Percentiles rank a stretch among this genome's conserved stretches.
phyloP scores from a whole-genome alignment of 352 stramenopile genomes.

The Phytophthora pinifolia region DNA sequence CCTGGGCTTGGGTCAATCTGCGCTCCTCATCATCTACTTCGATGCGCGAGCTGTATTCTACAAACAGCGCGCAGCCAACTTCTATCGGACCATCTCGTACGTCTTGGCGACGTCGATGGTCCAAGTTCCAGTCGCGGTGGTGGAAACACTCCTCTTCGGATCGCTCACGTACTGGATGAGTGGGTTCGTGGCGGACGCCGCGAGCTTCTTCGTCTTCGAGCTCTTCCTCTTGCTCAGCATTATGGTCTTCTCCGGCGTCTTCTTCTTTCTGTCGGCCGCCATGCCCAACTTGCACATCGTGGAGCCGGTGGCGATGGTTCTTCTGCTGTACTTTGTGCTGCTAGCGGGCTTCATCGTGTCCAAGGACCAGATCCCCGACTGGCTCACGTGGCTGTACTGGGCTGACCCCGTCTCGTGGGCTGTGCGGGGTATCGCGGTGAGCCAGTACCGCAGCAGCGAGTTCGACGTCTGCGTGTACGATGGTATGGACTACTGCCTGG shows the following conservation, averaged over 20 bases:
- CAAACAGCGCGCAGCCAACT: conserved; percentile 63
- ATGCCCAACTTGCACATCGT: conserved; percentile 31
- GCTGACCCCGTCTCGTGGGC: conserved; percentile 4
- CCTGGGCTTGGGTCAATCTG: conserved; percentile 45
- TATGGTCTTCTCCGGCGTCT: conserved; percentile 3
- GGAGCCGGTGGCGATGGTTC: conserved; percentile 33
- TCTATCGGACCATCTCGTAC: conserved; percentile 19
- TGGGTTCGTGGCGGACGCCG: conserved; percentile 35
- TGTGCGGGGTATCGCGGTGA: conserved; percentile 24
- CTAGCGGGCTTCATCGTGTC: conserved; percentile 34
- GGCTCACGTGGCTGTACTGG: conserved; percentile 15
- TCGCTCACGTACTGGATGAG: conserved; percentile 74
- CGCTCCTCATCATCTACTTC: conserved; percentile 57
- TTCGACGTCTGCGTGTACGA: conserved; percentile 20
- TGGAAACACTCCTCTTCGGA: conserved; percentile 67
- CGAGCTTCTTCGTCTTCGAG: conserved; percentile 10
- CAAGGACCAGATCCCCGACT: conserved; percentile 27
- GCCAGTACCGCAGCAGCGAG: conserved; percentile 21
- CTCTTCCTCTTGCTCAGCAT: conserved; percentile 10
- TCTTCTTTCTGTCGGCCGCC: conserved; percentile 26
- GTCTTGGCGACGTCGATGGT: conserved; percentile 29
- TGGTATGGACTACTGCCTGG: conserved; percentile 29
- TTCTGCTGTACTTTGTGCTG: conserved; percentile 27
- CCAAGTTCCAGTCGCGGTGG: conserved; percentile 22
- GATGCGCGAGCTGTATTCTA: conserved; percentile 50